phyloP scores from a whole-genome alignment of 2,329 filamentous ascomycete species.

The Eurotiales sp. region DNA sequence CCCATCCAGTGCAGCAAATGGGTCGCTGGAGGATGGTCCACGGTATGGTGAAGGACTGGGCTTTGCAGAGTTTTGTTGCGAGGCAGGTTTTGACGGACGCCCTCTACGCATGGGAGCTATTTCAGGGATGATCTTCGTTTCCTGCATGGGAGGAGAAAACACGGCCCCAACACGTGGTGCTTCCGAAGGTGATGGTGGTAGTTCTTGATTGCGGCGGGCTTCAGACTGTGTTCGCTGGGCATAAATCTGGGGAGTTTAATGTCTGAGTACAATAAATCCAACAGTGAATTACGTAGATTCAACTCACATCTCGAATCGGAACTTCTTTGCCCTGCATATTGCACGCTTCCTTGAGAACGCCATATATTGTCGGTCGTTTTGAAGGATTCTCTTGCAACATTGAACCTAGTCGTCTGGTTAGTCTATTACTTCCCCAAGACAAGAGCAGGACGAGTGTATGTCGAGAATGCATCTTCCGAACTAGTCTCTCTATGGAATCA shows the following conservation, averaged over 20 bases:
- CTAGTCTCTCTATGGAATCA: neutral
- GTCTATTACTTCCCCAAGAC: constrained; percentile 13
- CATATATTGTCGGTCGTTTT: constrained; percentile 85
- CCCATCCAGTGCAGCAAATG: constrained; percentile 84
- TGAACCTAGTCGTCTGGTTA: constrained; percentile 55
- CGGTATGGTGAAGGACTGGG: constrained; percentile 66
- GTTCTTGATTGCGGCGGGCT: constrained; percentile 55
- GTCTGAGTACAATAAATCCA: neutral
- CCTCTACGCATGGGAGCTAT: constrained; percentile 93
- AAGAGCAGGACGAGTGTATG: neutral
- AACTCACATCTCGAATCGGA: constrained; percentile 80
- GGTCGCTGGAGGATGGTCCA: constrained; percentile 60
- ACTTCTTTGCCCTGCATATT: constrained; percentile 82
- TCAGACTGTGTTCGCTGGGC: constrained; percentile 62
- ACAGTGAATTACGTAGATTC: neutral
- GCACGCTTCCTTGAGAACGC: constrained; percentile 83
- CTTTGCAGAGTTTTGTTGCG: constrained; percentile 49
- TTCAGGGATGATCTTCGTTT: constrained; percentile 73
- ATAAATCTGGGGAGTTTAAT: constrained; percentile 44
- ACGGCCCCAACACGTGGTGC: constrained; percentile 71
- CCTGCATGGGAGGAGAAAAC: constrained; percentile 69
- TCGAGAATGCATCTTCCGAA: too few species aligned
- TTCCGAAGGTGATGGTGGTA: constrained; percentile 55
- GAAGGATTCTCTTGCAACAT: constrained; percentile 86
- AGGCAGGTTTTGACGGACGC: constrained; percentile 57